These are phyloP conservation scores for Akanthomyces muscarius DNA, from an alignment of 2,329 filamentous ascomycete genomes.

Conservation along the genomic window DNA sequence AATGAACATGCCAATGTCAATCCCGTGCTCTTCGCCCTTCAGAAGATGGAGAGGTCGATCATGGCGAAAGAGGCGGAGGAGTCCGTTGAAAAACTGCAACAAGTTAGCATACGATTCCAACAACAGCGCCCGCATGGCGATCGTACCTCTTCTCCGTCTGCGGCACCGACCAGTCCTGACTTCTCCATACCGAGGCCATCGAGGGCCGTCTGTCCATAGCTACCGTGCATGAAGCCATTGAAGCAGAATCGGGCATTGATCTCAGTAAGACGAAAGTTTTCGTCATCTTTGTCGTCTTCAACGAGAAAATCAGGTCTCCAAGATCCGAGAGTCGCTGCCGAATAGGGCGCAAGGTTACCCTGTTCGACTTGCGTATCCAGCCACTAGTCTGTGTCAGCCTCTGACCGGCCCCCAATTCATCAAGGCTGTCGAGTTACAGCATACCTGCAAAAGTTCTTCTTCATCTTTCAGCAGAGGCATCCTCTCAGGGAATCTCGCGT, in stretches of 20 bases:
- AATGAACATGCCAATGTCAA: conserved; percentile 38
- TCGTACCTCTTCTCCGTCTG: conserved; percentile 24
- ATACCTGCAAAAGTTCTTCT: neutral
- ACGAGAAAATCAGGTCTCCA: conserved; percentile 40
- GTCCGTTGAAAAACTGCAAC: conserved; percentile 29
- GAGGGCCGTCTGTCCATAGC: conserved; percentile 30
- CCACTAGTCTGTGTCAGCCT: conserved; percentile 17
- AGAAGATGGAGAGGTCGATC: conserved; percentile 32
- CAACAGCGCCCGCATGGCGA: neutral
- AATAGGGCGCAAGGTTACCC: neutral
- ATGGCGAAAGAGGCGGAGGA: conserved; percentile 30
- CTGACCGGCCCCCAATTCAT: neutral
- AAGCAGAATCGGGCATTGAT: conserved; percentile 41
- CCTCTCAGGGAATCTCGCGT: neutral
- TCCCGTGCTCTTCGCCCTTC: conserved; percentile 34
- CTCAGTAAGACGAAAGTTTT: conserved; percentile 34
- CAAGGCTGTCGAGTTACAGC: neutral
- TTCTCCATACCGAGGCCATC: conserved; percentile 19
- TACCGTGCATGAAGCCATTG: conserved; percentile 33
- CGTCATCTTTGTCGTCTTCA: conserved; percentile 24
- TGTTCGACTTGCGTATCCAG: conserved; percentile 16
- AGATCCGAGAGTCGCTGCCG: conserved; percentile 24
- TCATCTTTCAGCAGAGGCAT: neutral
- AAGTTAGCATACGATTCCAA: neutral
- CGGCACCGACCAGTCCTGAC: conserved; percentile 24